A percentile compares a stretch with the other conserved stretches of the same genome.
These are phyloP conservation scores for Ceriops decandra DNA, from an alignment of 345 rosid genomes.

Conservation along the genomic window DNA sequence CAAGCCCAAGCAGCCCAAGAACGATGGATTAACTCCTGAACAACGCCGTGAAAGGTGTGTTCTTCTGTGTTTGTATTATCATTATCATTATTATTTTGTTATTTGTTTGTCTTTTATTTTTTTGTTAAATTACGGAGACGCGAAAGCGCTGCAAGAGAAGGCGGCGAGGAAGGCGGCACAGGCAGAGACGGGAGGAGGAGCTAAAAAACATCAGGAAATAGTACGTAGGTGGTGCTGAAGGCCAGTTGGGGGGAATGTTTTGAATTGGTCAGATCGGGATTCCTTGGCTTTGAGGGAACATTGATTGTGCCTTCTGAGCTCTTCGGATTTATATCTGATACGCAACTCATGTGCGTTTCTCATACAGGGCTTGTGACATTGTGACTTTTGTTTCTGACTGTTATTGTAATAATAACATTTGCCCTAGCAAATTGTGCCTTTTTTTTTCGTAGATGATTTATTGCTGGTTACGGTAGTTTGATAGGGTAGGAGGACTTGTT, in stretches of 20 bases:
- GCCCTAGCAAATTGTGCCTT: too few species aligned
- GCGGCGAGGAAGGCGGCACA: slow-evolving; percentile 37
- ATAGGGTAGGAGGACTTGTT: too few species aligned
- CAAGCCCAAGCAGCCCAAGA: slow-evolving; percentile 30
- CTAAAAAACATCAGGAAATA: slow-evolving; percentile 17
- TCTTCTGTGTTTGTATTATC: not conserved
- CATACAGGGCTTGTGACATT: too few species aligned
- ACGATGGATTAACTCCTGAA: slow-evolving; percentile 55
- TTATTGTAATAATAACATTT: too few species aligned
- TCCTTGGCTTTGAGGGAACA: not conserved
- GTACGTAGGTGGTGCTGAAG: not conserved
- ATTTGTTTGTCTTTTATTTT: not conserved
- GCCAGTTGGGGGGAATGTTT: slow-evolving; percentile 1
- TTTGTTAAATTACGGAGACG: slow-evolving; percentile 26
- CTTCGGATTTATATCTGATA: slow-evolving; percentile 14
- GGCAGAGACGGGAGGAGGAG: slow-evolving; percentile 15
- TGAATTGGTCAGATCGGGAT: slow-evolving; percentile 9
- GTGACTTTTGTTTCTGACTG: too few species aligned
- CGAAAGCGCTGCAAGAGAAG: slow-evolving; percentile 47
- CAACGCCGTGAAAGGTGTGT: slow-evolving; percentile 54
- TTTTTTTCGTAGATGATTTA: too few species aligned
- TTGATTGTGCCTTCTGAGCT: slow-evolving; percentile 23
- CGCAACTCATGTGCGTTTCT: not conserved
- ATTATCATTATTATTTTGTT: not conserved
- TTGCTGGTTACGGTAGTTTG: too few species aligned